Evolutionary conservation across 495 filamentous ascomycete species (phyloP).

Genomic region (Talaromyces thailandensis): DNA sequence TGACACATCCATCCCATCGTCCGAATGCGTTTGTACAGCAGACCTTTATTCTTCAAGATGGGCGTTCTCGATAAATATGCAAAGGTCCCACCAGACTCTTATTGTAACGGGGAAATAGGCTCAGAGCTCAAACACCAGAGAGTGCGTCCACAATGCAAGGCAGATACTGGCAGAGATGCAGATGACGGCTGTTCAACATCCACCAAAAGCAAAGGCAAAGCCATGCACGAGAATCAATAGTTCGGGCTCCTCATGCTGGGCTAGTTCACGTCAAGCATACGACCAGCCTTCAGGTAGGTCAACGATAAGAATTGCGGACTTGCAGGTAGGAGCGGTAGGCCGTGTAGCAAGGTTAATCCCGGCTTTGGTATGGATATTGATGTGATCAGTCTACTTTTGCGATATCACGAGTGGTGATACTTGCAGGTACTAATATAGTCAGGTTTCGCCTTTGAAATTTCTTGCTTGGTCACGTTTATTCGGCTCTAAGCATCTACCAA

Average conservation of each 20-base stretch:
- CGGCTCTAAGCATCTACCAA: background rate
- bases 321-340: background rate
- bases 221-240: background rate
- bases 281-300: background rate
- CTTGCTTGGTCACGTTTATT: background rate
- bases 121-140: background rate
- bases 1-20: background rate
- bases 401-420: background rate
- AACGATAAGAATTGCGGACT: background rate
- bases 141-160: background rate
- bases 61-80: background rate
- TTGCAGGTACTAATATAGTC: constrained; percentile 7
- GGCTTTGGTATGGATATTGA: background rate
- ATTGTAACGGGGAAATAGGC: constrained; percentile 11
- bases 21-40: background rate
- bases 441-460: background rate
- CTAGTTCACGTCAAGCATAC: background rate
- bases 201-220: background rate
- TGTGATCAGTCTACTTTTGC: background rate
- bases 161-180: background rate
- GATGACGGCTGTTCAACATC: background rate
- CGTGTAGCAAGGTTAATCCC: background rate
- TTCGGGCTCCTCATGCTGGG: background rate
- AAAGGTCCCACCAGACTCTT: constrained; percentile 1
- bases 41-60: background rate